phyloP scores from a whole-genome alignment of 768 basidiomycete species.

The Myochromella boudieri region DNA sequence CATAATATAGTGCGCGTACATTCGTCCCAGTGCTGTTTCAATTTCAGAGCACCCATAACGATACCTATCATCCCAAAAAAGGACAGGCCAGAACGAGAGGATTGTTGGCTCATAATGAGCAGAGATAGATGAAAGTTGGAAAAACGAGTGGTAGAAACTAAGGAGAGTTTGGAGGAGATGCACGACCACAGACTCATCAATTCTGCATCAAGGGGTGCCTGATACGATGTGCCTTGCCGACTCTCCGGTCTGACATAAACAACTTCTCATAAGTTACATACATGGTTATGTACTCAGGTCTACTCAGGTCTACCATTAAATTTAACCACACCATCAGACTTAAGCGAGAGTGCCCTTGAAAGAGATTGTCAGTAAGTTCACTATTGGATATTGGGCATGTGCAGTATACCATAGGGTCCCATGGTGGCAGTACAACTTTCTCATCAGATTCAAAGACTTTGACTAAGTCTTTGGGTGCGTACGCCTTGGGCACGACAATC shows the following conservation, averaged over 20 bases:
- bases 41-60: slow-evolving; percentile 45
- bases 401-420: slow-evolving; percentile 83
- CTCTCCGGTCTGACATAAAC: not conserved
- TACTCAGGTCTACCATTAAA: not conserved
- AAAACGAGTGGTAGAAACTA: not conserved
- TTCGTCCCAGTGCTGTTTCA: slow-evolving; percentile 46
- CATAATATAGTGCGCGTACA: no score
- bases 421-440: slow-evolving; percentile 71
- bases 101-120: slow-evolving; percentile 15
- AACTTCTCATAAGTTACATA: no score
- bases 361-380: not conserved
- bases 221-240: not conserved
- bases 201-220: no score
- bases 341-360: slow-evolving; percentile 21
- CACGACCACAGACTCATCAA: not conserved
- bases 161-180: not conserved
- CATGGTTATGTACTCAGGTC: no score
- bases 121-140: slow-evolving; percentile 2
- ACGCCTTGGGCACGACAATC: slow-evolving; percentile 79
- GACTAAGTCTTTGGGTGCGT: slow-evolving; percentile 81
- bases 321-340: not conserved
- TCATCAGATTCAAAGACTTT: slow-evolving; percentile 74
- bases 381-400: not conserved
- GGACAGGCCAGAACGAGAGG: slow-evolving; percentile 19
- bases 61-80: slow-evolving; percentile 45